Evolutionary conservation across 2,329 filamentous ascomycete species (phyloP), one percentile per base, ranked within the genome.

Genomic region (Iodosphaeria phyllophila): DNA sequence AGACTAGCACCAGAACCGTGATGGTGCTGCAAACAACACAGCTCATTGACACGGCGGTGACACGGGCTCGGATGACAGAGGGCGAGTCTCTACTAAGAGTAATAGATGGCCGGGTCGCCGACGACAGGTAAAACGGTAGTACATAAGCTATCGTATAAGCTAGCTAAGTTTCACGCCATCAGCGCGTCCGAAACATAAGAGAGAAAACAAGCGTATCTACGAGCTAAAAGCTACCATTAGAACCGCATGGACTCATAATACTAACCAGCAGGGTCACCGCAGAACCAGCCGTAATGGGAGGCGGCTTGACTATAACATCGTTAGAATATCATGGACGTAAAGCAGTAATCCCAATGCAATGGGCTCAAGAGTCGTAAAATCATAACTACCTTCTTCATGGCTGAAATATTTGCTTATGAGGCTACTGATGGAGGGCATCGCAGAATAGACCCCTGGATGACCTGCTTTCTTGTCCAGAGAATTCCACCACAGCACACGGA

Each of bases 121-220:
- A 50, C 12, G 75, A 89, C 33, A 86, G 59, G 56, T 98, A 93
- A 50, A 95, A 82, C 13, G 89, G 86, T 4, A 78, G 56, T 39
- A 98, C 79, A 53, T 95, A 98, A 54, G 82, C 53, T 37, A 83
- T 48, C n/a, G 82, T 92, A 51, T 91, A 92, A 32, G 73, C 50
- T 32, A 84, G 53, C 79, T 78, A 18, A 13, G 8, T 5, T 24
- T 24, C 8, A 12, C 12, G 8, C 5, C 10, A 10, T 12, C 14
- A 17, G 20, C 15, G 15, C 10, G 11, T n/a, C 14, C 14, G 6
- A 11, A 6, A 13, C 12, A 6, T 4, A 16, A n/a, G 10, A 5
- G 4, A 15, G 7, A 10, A 25, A n/a, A 13, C 23, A 12, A 8
- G 8, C 15, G 19, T 10, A 20, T 20, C 5, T 20, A n/a, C 19